phyloP scores from a whole-genome alignment of 2,329 filamentous ascomycete genomes.

The Ophiostoma himal-ulmi region DNA sequence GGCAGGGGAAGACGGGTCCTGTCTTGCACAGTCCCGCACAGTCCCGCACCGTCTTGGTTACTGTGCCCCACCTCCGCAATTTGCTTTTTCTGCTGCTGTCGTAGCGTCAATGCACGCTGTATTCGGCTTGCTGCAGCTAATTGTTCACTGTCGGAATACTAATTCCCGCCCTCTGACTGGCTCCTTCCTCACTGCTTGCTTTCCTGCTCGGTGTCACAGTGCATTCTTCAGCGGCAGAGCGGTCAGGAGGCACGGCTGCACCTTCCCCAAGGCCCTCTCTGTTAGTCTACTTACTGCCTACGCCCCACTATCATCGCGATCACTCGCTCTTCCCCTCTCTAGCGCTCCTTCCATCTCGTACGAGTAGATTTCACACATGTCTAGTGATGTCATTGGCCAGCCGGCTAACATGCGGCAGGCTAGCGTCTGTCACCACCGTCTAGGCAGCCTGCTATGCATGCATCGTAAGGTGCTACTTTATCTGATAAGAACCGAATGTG shows the following conservation, averaged over 20 bases:
- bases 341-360: neutral
- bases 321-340: neutral
- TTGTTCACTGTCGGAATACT: neutral
- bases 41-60: neutral
- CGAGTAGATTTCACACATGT: neutral
- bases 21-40: neutral
- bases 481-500: neutral
- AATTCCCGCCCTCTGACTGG: slow-evolving; percentile 12
- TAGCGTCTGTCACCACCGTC: neutral
- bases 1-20: neutral
- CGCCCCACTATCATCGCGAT: slow-evolving; percentile 11
- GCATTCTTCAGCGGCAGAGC: neutral
- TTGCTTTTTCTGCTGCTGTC: neutral
- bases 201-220: neutral
- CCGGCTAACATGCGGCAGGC: neutral
- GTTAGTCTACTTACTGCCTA: neutral
- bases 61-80: slow-evolving; percentile 8
- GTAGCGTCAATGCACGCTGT: neutral
- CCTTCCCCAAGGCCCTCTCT: neutral
- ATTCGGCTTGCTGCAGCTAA: neutral
- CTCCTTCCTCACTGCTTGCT: neutral
- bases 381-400: neutral
- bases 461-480: neutral
- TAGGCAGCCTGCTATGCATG: neutral
- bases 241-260: neutral